Conservation (phyloP, 768 basidiomycete genomes). For the Suillus subluteus region DNA sequence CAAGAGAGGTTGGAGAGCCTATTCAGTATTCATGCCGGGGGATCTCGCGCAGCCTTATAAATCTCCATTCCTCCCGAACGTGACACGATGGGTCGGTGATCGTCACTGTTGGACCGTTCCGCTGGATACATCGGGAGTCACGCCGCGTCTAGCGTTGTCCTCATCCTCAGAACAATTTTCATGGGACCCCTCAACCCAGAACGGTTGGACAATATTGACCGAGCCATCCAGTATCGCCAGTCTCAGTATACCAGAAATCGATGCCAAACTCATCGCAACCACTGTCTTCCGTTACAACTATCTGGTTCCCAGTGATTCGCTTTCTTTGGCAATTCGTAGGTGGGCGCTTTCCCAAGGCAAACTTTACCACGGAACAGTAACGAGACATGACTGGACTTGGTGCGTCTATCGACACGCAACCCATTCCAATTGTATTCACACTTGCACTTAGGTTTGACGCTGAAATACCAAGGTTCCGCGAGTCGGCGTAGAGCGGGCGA, state of each 20-base stretch:
- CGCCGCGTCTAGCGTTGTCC: conserved; percentile 17
- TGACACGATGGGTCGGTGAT: conserved; percentile 38
- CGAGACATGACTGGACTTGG: conserved; percentile 24
- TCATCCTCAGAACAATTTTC: conserved; percentile 16
- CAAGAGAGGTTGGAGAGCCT: conserved; percentile 40
- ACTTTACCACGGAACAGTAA: neutral
- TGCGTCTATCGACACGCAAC: conserved; percentile 12
- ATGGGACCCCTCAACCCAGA: conserved; percentile 21
- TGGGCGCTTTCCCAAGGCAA: conserved; percentile 20
- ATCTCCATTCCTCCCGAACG: conserved; percentile 23
- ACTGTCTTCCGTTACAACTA: conserved; percentile 33
- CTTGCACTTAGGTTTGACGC: conserved; percentile 23
- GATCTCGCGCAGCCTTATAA: conserved; percentile 3
- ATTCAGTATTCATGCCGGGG: conserved; percentile 10
- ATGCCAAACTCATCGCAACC: conserved; percentile 11
- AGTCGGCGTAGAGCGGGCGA: neutral
- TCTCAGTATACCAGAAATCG: neutral
- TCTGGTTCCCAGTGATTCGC: conserved; percentile 17
- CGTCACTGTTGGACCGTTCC: conserved; percentile 33
- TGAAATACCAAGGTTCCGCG: conserved; percentile 20
- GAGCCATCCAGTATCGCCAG: too few relatives aligned
- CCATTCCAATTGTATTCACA: neutral
- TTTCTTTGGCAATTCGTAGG: neutral
- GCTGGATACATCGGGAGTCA: conserved; percentile 25
- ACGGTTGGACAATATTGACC: conserved; percentile 22